phyloP scores from a whole-genome alignment of 2,329 filamentous ascomycete species.

The Pezicula radicicola region DNA sequence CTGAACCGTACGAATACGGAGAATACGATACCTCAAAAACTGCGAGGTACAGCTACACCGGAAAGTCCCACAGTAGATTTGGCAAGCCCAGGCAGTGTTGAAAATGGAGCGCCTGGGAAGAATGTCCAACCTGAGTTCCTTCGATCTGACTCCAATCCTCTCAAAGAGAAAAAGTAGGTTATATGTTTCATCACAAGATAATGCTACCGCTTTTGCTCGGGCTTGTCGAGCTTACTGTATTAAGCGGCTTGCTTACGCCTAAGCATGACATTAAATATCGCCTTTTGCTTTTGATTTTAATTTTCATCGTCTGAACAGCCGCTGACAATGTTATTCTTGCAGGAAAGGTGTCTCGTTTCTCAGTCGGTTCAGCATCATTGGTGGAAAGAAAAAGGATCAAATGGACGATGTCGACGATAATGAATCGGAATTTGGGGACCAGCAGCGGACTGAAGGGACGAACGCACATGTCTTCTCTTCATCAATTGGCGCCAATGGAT shows the following conservation, averaged over 20 bases:
- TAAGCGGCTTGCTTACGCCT: slow-evolving; percentile 16
- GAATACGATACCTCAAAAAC: slow-evolving; percentile 46
- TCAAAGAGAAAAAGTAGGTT: slow-evolving; percentile 64
- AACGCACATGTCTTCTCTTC: slow-evolving; percentile 81
- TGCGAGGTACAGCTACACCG: slow-evolving; percentile 48
- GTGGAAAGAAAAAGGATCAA: slow-evolving; percentile 68
- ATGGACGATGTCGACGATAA: slow-evolving; percentile 50
- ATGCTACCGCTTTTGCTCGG: not conserved
- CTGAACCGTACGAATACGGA: slow-evolving; percentile 66
- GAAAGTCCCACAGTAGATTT: slow-evolving; percentile 47
- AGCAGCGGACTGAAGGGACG: slow-evolving; percentile 68
- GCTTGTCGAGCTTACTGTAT: slow-evolving; percentile 11
- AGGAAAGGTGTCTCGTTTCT: slow-evolving; percentile 91
- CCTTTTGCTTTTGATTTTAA: too few relatives aligned
- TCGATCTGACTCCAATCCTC: slow-evolving; percentile 23
- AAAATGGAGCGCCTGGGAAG: slow-evolving; percentile 20
- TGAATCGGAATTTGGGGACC: slow-evolving; percentile 67
- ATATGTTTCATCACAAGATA: slow-evolving; percentile 16
- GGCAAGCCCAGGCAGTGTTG: slow-evolving; percentile 8
- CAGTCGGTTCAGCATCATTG: slow-evolving; percentile 73
- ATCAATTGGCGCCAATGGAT: slow-evolving; percentile 66
- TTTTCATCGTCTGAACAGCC: not conserved
- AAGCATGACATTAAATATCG: not conserved
- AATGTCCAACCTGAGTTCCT: slow-evolving; percentile 33
- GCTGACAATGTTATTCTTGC: slow-evolving; percentile 9